Percentiles rank a stretch among this genome's conserved stretches.
phyloP scores from a whole-genome alignment of 225 moss, liverwort and hornwort genomes.

The Sphagnum contortum region DNA sequence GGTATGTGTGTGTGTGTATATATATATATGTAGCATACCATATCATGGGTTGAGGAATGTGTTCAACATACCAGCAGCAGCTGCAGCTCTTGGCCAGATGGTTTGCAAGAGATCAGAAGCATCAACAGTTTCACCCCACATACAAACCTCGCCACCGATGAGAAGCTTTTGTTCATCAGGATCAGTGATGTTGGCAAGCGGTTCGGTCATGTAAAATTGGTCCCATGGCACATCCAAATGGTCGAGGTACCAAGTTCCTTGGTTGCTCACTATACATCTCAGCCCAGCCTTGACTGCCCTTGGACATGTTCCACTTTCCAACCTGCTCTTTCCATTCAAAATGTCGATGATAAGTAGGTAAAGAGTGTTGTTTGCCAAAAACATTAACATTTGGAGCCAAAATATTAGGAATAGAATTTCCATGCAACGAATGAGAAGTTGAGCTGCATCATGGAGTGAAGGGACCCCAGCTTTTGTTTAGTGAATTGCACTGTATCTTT shows the following conservation, averaged over 20 bases:
- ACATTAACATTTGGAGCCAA: no score
- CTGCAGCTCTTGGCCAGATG: slow-evolving; percentile 95
- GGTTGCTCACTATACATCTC: slow-evolving; percentile 74
- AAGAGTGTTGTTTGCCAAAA: no score
- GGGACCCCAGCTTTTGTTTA: no score
- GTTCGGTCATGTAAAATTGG: slow-evolving; percentile 65
- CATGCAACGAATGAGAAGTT: no score
- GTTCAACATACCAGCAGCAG: slow-evolving; percentile 64
- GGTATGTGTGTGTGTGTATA: no score
- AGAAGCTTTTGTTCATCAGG: slow-evolving; percentile 32
- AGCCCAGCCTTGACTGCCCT: slow-evolving; percentile 47
- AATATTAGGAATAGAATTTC: no score
- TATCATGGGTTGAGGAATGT: not conserved
- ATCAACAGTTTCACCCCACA: slow-evolving; percentile 98
- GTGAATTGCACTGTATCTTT: no score
- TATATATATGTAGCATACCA: not conserved
- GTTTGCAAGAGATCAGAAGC: slow-evolving; percentile 70
- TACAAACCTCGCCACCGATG: slow-evolving; percentile 94
- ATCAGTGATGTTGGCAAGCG: slow-evolving; percentile 29
- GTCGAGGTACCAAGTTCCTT: slow-evolving; percentile 94
- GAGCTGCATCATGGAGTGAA: no score
- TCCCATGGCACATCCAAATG: slow-evolving; percentile 80
- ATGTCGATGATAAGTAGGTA: no score
- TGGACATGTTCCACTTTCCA: slow-evolving; percentile 42
- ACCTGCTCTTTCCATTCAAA: slow-evolving; percentile 30